Base-by-base conservation (phyloP, 768 basidiomycete species). In the Cubamyces lactineus region DNA sequence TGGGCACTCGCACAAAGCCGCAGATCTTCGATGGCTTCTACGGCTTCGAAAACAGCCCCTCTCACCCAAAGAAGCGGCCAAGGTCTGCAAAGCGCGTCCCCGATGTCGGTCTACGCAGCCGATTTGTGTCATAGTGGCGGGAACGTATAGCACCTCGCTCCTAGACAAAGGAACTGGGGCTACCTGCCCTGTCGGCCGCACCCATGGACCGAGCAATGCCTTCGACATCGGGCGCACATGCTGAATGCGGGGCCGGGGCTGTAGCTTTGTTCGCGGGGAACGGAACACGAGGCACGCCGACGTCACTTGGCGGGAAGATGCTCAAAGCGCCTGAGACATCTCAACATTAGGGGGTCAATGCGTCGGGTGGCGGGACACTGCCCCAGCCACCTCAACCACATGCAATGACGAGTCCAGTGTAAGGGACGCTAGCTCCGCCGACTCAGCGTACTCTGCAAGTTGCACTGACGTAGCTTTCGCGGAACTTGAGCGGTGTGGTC, bases 201-300 rank as follows among this genome's bases (percentile, higher is more conserved):
- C 19, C 2, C 19, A 19, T 19, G 3, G 4, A 42, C 54, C 54
- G 54, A 55, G 28, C n/a, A 45, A 46, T 19, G 54, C n/a, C 11
- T 46, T 11, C 11, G 15, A 34, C 19, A 16, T 16, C 26, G 43
- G 19, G 54, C 43, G n/a, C 45, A 17, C 23, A 46, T 21, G n/a
- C n/a, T 40, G 39, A 4, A 43, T 24, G 21, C 26, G 26, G 51
- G 50, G 56, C 50, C 56, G 43, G 47, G 28, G 47, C 47, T 53
- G 47, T 41, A 39, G 19, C 47, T 21, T 38, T 26, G 38, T 34
- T 38, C n/a, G 26, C 41, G 30, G 38, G 24, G 38, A 28, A 50
- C 62, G 62, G 62, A 38, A 59, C 57, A 63, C 53, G 62, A 63
- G 57, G 62, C 41, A 11, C 53, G n/a, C 62, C 62, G 62, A 63